Evolutionary conservation across 176 grass and related monocot genomes (phyloP), one percentile per base, ranked within the genome.

Genomic region (Bolboschoenus planiculmis): DNA sequence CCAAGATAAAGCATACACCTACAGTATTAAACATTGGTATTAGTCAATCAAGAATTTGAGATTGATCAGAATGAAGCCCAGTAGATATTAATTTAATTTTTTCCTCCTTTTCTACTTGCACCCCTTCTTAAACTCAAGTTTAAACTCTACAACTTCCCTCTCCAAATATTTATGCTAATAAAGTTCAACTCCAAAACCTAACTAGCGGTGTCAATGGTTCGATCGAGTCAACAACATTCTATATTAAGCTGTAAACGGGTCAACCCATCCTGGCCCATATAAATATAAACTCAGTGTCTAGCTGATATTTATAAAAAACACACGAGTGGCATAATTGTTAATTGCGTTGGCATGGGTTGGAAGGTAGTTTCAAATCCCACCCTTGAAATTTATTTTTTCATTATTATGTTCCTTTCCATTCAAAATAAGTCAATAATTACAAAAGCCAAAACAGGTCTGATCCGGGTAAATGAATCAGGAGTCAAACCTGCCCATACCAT

Each of bases 1-100:
- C 97, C 97, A 99, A 62, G 97, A 99, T 20, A 92, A 84, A 83
- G 42, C 93, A 85, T 99, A 99, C 7, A 99, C 97, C 97, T 99
- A 85, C 18, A 84, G 40, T 26, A 46, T 46, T 26, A 7, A 44
- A 43, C 6, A 44, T 5, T 10, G 37, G 39, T 72, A 44, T 44
- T 23, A 40, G 26, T 72, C 35, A 72, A 21, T 73, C 39, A 27
- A 73, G 40, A 7, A 15, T 31, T 15, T 42, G 66, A 42, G 7
- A 42, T 71, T 71, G 35, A 43, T 42, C 9, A 71, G 27, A 51
- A 80, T 11, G 40, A 81, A 74, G 80, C n/a, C 53, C 80, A 80
- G 60, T 18, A 84, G 31, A 2, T 31, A 24, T 85, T n/a, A n/a
- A n/a, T n/a, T n/a, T n/a, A n/a, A n/a, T n/a, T n/a, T n/a, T n/a